These are phyloP conservation scores for Trichophyton verrucosum DNA, from an alignment of 2,329 filamentous ascomycete genomes.

Conservation along the genomic window DNA sequence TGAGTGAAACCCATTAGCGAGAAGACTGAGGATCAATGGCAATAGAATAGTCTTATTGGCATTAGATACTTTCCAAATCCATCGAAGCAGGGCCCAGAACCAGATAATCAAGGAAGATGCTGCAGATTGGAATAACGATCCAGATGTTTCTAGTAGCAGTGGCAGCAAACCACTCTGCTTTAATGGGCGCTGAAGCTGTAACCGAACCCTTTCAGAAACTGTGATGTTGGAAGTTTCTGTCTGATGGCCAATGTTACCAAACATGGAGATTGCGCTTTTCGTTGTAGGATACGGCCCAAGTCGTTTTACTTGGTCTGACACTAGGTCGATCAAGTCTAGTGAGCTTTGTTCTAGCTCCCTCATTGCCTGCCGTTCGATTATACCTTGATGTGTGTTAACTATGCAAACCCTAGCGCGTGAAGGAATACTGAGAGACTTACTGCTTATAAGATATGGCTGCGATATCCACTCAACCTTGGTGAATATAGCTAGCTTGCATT, in stretches of 20 bases:
- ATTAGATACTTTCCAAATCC: conserved; percentile 54
- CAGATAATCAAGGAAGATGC: conserved; percentile 67
- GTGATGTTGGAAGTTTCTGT: conserved; percentile 30
- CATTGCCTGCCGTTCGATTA: conserved; percentile 55
- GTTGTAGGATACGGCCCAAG: conserved; percentile 36
- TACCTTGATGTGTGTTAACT: conserved; percentile 18
- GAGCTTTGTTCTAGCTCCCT: conserved; percentile 49
- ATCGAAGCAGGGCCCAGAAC: conserved; percentile 53
- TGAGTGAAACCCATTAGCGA: conserved; percentile 63
- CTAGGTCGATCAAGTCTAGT: conserved; percentile 38
- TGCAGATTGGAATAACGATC: conserved; percentile 63
- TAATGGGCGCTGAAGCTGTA: conserved; percentile 43
- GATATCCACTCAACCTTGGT: conserved; percentile 78
- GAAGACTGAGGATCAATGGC: conserved; percentile 54
- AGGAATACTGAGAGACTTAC: conserved; percentile 20
- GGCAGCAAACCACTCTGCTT: conserved; percentile 49
- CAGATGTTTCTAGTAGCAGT: conserved; percentile 58
- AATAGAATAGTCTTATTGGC: conserved; percentile 63
- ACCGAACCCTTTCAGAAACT: conserved; percentile 21
- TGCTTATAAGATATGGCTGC: conserved; percentile 40
- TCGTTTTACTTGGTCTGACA: conserved; percentile 37
- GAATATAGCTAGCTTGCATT: conserved; percentile 81
- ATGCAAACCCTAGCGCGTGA: conserved; percentile 4
- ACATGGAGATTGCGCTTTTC: conserved; percentile 38
- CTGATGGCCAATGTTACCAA: conserved; percentile 37